Conservation (phyloP, 2,329 filamentous ascomycete genomes). For the Talaromyces sp. region DNA sequence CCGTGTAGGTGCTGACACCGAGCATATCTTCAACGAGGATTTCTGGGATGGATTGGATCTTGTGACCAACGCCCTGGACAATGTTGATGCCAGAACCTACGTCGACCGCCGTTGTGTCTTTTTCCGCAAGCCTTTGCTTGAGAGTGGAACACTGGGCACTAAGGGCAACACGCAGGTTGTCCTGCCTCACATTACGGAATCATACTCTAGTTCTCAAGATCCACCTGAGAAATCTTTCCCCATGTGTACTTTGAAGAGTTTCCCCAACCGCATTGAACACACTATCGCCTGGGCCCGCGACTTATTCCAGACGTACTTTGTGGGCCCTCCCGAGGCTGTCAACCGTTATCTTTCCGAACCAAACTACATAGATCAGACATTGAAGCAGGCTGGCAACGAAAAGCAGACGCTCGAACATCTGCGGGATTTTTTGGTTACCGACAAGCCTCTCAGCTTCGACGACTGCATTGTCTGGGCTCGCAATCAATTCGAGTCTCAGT, state of each 20-base stretch:
- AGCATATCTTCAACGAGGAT: constrained; percentile 86
- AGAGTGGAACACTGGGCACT: constrained; percentile 96
- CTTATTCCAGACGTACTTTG: constrained; percentile 89
- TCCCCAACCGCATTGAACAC: constrained; percentile 97
- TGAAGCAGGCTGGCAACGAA: constrained; percentile 92
- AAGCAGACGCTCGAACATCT: constrained; percentile 89
- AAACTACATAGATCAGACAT: constrained; percentile 76
- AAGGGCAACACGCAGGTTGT: constrained; percentile 99
- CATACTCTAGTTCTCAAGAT: constrained; percentile 94
- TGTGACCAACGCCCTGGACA: constrained; percentile 95
- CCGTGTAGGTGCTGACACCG: constrained; percentile 84
- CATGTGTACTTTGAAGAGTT: constrained; percentile 95
- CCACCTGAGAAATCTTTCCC: constrained; percentile 98
- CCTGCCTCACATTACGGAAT: constrained; percentile 84
- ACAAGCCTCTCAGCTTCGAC: constrained; percentile 87
- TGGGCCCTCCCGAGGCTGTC: constrained; percentile 86
- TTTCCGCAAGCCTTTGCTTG: constrained; percentile 92
- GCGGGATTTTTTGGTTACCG: constrained; percentile 81
- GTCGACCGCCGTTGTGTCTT: constrained; percentile 95
- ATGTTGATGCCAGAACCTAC: constrained; percentile 93
- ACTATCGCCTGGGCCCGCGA: constrained; percentile 98
- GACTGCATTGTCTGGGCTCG: constrained; percentile 97
- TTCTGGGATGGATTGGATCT: constrained; percentile 87
- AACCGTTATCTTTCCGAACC: constrained; percentile 90
- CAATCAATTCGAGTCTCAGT: constrained; percentile 90